Conservation (phyloP, 2,329 filamentous ascomycete species). For the Cordyceps pruinosa region DNA sequence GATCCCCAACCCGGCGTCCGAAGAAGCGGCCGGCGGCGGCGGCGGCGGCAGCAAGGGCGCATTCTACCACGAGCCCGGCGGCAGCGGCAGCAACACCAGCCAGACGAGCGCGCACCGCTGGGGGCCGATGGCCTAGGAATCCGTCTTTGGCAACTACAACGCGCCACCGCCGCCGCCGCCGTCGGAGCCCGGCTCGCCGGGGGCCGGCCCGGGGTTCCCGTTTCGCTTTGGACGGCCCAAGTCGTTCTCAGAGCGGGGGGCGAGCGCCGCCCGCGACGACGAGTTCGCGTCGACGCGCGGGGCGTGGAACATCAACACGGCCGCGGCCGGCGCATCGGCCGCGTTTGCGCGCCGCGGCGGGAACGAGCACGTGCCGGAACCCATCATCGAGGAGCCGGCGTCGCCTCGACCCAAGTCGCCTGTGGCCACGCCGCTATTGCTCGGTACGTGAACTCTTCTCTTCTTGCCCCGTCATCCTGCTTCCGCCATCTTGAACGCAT, state of each 20-base stretch:
- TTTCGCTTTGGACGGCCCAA: not conserved
- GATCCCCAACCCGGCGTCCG: not conserved
- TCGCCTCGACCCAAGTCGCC: conserved; percentile 21
- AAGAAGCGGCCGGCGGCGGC: not conserved
- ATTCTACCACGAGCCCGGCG: not conserved
- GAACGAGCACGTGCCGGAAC: conserved; percentile 21
- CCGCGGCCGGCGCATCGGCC: not conserved
- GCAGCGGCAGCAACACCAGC: not conserved
- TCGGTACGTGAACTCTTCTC: conserved; percentile 22
- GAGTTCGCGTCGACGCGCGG: conserved; percentile 4
- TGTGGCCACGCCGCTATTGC: conserved; percentile 18
- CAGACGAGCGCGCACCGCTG: not conserved
- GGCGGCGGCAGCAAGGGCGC: not conserved
- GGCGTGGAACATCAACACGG: conserved; percentile 7
- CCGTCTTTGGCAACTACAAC: not conserved
- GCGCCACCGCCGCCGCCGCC: not conserved
- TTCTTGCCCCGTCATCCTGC: not conserved
- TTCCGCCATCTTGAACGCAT: not conserved
- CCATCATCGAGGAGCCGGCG: conserved; percentile 29
- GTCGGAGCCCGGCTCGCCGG: not conserved
- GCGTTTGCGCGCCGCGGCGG: not conserved
- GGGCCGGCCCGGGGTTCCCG: not conserved
- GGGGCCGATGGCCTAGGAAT: not conserved
- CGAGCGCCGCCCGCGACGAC: not conserved
- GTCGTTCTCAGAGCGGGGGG: not conserved